These are phyloP conservation scores for Graphilbum fragrans DNA, from an alignment of 2,329 filamentous ascomycete species.

Conservation along the genomic window DNA sequence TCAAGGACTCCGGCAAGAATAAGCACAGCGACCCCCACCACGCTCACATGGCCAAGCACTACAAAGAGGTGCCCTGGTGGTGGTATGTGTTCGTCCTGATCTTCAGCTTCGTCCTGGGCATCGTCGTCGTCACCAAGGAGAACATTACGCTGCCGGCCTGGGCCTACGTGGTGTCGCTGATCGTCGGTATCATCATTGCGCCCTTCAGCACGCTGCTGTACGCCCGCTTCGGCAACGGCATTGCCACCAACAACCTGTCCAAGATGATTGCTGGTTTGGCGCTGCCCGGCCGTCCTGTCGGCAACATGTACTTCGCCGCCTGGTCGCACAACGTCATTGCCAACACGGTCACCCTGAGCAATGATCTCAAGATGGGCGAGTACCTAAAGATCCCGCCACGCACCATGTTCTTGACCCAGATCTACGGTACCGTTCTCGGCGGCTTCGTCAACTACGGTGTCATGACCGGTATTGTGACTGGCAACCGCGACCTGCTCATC, in stretches of 20 bases:
- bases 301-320: slow-evolving; percentile 46
- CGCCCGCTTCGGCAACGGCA: slow-evolving; percentile 41
- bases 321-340: slow-evolving; percentile 46
- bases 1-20: slow-evolving; percentile 29
- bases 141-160: slow-evolving; percentile 33
- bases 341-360: slow-evolving; percentile 35
- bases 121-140: slow-evolving; percentile 31
- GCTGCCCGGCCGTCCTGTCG: slow-evolving; percentile 36
- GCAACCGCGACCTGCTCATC: slow-evolving; percentile 33
- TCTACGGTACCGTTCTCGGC: slow-evolving; percentile 42
- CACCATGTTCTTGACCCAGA: slow-evolving; percentile 41
- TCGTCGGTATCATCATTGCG: slow-evolving; percentile 33
- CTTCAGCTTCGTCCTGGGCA: slow-evolving; percentile 30
- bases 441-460: slow-evolving; percentile 30
- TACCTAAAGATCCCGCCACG: slow-evolving; percentile 46
- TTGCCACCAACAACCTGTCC: slow-evolving; percentile 45
- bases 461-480: slow-evolving; percentile 40
- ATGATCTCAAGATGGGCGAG: slow-evolving; percentile 46
- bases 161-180: slow-evolving; percentile 32
- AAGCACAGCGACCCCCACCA: slow-evolving; percentile 38
- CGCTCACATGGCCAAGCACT: slow-evolving; percentile 36
- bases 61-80: slow-evolving; percentile 37
- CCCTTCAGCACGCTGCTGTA: slow-evolving; percentile 41
- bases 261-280: slow-evolving; percentile 43
- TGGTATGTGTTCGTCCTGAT: slow-evolving; percentile 31